A percentile compares a stretch with the other conserved stretches of the same genome.
These are phyloP conservation scores for Oryza meridionalis DNA, from an alignment of 176 grass and related monocot species.

Conservation along the genomic window DNA sequence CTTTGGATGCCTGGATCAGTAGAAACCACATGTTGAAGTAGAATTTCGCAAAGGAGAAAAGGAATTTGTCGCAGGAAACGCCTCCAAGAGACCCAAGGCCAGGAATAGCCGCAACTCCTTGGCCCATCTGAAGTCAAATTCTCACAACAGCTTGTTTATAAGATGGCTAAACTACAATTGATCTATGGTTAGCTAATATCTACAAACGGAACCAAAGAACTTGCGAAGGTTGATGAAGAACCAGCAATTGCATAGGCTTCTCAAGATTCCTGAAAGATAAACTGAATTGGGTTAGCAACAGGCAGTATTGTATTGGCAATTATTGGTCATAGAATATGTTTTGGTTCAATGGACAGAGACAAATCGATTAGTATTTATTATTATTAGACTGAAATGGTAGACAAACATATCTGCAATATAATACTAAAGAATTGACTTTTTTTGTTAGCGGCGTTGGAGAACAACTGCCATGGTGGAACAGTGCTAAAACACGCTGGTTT, in stretches of 20 bases:
- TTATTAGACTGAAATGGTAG: constrained; percentile 1
- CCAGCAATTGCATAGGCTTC: background rate
- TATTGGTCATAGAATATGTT: constrained; percentile 32
- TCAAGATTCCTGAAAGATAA: constrained; percentile 41
- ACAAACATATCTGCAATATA: constrained; percentile 11
- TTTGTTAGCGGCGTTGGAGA: background rate
- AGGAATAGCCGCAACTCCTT: constrained; percentile 12
- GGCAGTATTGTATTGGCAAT: constrained; percentile 46
- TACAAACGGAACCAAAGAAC: background rate
- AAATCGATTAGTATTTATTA: constrained; percentile 5
- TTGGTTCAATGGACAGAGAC: constrained; percentile 12
- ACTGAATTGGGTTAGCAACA: constrained; percentile 7
- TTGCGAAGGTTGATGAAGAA: constrained; percentile 5
- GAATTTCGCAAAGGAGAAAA: constrained; percentile 34
- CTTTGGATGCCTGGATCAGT: constrained; percentile 41
- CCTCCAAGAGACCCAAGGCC: constrained; percentile 6
- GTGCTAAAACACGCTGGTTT: background rate
- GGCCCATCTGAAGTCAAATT: constrained; percentile 40
- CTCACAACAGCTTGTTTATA: background rate
- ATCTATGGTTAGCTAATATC: background rate
- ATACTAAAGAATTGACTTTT: constrained; percentile 13
- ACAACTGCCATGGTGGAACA: background rate
- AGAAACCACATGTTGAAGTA: constrained; percentile 46
- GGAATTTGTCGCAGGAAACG: background rate
- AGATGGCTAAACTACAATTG: background rate